Base-by-base conservation (phyloP, 106 monocot species). In the Cymbidium sinense region DNA sequence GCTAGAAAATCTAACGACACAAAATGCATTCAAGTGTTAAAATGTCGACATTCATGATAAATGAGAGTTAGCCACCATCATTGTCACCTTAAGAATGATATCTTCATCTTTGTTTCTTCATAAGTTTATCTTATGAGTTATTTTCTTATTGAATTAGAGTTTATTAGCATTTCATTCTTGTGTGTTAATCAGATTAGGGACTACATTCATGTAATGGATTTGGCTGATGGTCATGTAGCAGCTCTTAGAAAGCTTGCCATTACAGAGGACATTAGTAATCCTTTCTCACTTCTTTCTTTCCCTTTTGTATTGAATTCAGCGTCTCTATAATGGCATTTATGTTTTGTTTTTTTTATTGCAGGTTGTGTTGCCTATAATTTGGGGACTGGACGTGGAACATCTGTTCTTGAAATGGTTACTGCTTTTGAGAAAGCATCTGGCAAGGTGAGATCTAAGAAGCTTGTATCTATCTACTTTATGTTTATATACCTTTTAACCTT, bases 391-490 rank as follows among this genome's bases (percentile, higher is more conserved):
- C 80, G 79, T 61, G 93, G 96, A 35, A 84, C 89, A 70, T 91
- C 91, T 34, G 93, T 91, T 34, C 47, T 93, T 75, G 89, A 96
- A 88, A 91, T 96, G 91, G 89, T 96, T 43, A 64, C 93, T 36
- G 91, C 93, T 73, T 96, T 96, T 79, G 96, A 96, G 86, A 87
- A 96, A 72, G 93, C 89, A 19, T 88, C 89, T 79, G 93, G 91
- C 30, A 93, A 91, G 87, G 93, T 93, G 81, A 13, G 21, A 67
- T 33, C 33, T 2, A 6, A 21, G 35, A 20, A 30, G 54, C 64
- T 18, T 33, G 13, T 64, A 61, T 33, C 34, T 34, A 4, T 36
- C 5, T 47, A 13, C 2, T 17, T 58, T 58, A 20, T n/a, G 4
- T 58, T 55, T 58, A 4, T 25, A 25, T 25, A 23, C 58, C 2